Evolutionary conservation across 148 eudicot species (phyloP).

Genomic region (Nepenthes gracilis): DNA sequence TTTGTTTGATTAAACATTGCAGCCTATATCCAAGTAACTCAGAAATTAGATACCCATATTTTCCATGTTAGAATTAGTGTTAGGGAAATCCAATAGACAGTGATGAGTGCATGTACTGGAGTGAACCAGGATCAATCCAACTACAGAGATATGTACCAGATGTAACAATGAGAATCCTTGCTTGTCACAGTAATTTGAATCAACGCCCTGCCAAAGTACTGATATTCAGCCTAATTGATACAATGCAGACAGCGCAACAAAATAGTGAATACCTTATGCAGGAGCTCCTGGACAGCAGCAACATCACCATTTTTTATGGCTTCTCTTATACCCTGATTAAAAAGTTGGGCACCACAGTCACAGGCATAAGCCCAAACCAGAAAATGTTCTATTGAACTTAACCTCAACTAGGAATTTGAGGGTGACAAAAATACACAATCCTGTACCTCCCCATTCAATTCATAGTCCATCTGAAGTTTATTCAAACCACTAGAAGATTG

Average conservation of each 20-base stretch:
- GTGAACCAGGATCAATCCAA: background rate
- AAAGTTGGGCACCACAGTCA: slow-evolving; percentile 1
- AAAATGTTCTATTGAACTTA: background rate
- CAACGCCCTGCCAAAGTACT: slow-evolving; percentile 50
- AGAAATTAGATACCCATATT: slow-evolving; percentile 2
- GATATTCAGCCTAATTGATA: slow-evolving; percentile 6
- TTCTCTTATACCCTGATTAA: slow-evolving; percentile 61
- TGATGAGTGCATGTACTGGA: background rate
- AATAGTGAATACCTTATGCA: slow-evolving; percentile 36
- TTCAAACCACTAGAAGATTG: slow-evolving; percentile 32
- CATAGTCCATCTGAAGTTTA: slow-evolving; percentile 35
- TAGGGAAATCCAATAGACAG: background rate
- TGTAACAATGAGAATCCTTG: slow-evolving; percentile 70
- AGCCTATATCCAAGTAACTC: slow-evolving; percentile 30
- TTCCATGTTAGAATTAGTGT: background rate
- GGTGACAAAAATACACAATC: background rate
- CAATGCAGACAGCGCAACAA: background rate
- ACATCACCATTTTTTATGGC: slow-evolving; percentile 72
- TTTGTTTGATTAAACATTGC: slow-evolving; percentile 73
- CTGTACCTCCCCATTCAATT: slow-evolving; percentile 74
- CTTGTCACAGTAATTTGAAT: slow-evolving; percentile 72
- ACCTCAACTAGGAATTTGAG: slow-evolving; percentile 5
- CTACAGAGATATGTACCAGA: slow-evolving; percentile 40
- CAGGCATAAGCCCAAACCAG: background rate
- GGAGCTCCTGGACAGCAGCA: slow-evolving; percentile 54